These are phyloP conservation scores for Termitomyces sp. DNA, from an alignment of 768 basidiomycete species.

Conservation along the genomic window DNA sequence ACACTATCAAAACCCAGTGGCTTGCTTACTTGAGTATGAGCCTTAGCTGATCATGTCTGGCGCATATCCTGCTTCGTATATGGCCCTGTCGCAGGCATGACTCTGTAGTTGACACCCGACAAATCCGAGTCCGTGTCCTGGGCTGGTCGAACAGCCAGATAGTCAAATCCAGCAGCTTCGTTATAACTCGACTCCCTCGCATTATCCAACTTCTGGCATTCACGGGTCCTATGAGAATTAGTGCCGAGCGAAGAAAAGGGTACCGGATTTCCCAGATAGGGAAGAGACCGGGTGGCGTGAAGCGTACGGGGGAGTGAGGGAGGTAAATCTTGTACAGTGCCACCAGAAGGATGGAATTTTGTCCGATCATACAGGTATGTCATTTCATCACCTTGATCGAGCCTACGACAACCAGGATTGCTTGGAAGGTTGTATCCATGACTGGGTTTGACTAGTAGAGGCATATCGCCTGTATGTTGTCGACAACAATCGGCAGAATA, in stretches of 20 bases:
- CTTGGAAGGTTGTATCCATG: not conserved
- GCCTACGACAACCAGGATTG: not conserved
- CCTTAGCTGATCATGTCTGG: not conserved
- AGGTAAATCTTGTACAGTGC: not conserved
- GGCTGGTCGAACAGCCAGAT: not conserved
- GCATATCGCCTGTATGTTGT: not conserved
- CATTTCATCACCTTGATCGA: not conserved
- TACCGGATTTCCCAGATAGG: slow-evolving; percentile 18
- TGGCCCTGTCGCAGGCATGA: not conserved
- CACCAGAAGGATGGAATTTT: not conserved
- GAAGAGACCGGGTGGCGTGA: slow-evolving; percentile 4
- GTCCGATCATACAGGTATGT: slow-evolving; percentile 7
- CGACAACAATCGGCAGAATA: not conserved
- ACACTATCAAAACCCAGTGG: no score
- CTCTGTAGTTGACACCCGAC: not conserved
- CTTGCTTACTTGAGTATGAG: not conserved
- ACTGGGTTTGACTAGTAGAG: not conserved
- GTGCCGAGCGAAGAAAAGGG: slow-evolving; percentile 13
- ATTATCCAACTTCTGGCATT: not conserved
- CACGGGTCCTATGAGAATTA: not conserved
- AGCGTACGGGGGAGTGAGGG: slow-evolving; percentile 1
- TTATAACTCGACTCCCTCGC: not conserved
- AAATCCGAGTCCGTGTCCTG: not conserved
- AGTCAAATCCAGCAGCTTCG: not conserved
- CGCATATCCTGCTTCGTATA: not conserved